Conservation (phyloP, 176 grass and related monocot genomes). For the Dactylis glomerata region DNA sequence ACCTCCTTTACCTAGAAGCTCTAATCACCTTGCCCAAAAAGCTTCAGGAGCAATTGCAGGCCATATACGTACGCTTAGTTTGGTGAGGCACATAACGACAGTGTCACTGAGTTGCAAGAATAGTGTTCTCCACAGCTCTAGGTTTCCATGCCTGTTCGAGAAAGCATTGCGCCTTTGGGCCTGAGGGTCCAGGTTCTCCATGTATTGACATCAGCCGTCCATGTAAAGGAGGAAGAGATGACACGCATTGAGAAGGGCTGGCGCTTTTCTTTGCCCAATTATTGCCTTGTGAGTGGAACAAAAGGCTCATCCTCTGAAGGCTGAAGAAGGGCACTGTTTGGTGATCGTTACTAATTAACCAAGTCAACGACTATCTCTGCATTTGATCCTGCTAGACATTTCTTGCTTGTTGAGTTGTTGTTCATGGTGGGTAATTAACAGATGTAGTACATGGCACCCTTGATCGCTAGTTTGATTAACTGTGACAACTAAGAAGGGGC, state of each 20-base stretch:
- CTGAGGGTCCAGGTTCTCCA: background rate
- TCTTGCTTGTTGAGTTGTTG: background rate
- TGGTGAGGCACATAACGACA: background rate
- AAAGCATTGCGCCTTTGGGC: slow-evolving; percentile 25
- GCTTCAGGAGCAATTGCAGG: background rate
- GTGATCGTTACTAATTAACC: background rate
- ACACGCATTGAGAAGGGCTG: background rate
- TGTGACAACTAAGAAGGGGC: too few relatives aligned
- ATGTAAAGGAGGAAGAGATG: background rate
- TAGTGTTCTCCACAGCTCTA: slow-evolving; percentile 3
- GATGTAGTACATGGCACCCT: too few relatives aligned
- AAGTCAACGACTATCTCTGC: background rate
- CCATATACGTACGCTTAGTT: background rate
- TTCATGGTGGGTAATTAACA: background rate
- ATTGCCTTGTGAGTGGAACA: slow-evolving; percentile 23
- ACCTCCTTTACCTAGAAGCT: background rate
- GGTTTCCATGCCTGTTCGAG: background rate
- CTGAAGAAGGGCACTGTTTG: background rate
- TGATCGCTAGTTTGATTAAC: too few relatives aligned
- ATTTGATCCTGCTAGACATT: background rate
- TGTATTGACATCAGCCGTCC: background rate
- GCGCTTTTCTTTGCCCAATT: background rate
- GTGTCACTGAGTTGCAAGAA: background rate
- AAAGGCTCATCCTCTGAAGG: background rate
- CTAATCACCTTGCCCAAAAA: background rate